Evolutionary conservation across 805 yeast species (phyloP), one percentile per base, ranked within the genome.

Genomic region (Spencermartinsiella europaea): DNA sequence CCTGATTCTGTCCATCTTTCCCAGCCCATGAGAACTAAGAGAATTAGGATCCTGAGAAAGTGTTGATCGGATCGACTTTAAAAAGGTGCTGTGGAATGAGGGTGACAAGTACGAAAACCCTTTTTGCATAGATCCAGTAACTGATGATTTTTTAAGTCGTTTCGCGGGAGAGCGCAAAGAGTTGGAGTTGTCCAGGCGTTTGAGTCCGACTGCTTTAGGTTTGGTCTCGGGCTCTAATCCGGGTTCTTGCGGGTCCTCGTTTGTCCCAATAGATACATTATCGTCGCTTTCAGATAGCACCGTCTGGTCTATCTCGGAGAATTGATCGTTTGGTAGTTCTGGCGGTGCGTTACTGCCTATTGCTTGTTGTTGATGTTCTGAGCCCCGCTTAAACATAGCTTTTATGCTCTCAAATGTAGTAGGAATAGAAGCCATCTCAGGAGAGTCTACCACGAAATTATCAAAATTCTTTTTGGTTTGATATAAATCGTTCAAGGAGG

Each of bases 341-440:
- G n/a, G n/a, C n/a, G n/a, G n/a, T n/a, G n/a, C n/a, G n/a, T n/a
- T n/a, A n/a, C n/a, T n/a, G n/a, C n/a, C n/a, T n/a, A n/a, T n/a
- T n/a, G n/a, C n/a, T n/a, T n/a, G n/a, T n/a, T n/a, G n/a, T n/a
- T n/a, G n/a, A n/a, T n/a, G n/a, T n/a, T n/a, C n/a, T 5, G n/a
- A 16, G 7, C 37, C n/a, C 19, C n/a, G 46, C 28, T 14, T 17
- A 34, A 52, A 51, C 56, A 52, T 52, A 15, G 14, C 5, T 16
- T 37, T 43, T 14, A 47, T 42, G 14, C 47, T 19, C 21, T 52
- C 51, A 27, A 55, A 53, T 3, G 50, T 48, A n/a, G 57, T 48
- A 5, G 55, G 55, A 4, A 54, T 35, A n/a, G 14, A 20, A 10
- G 34, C 45, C 20, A 15, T 33, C 19, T 15, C n/a, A 5, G 17